Evolutionary conservation across 2,329 filamentous ascomycete species (phyloP).

Genomic region (Venturia asperata): DNA sequence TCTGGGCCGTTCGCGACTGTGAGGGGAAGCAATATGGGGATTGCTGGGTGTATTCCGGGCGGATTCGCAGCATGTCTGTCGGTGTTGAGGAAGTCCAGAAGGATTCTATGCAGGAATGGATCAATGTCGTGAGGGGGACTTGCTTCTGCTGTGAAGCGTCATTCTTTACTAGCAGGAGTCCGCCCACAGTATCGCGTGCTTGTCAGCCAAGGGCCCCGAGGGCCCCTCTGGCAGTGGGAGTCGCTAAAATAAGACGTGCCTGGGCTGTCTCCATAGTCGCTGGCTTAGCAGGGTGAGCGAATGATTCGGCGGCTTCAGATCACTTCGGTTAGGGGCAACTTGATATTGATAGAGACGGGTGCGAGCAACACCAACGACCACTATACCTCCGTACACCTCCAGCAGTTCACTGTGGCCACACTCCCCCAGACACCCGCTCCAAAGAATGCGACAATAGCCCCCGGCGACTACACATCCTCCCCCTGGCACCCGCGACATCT

Average conservation of each 20-base stretch:
- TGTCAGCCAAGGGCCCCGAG: background rate
- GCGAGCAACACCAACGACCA: background rate
- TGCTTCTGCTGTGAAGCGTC: background rate
- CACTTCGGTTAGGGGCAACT: background rate
- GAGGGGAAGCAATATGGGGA: conserved; percentile 6
- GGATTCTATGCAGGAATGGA: background rate
- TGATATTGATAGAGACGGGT: background rate
- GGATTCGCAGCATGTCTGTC: background rate
- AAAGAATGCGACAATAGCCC: background rate
- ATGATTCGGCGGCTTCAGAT: conserved; percentile 1
- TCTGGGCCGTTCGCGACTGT: background rate
- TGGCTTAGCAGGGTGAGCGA: background rate
- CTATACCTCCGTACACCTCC: background rate
- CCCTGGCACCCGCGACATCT: background rate
- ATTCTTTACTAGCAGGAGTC: background rate
- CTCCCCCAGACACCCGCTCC: background rate
- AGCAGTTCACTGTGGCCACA: background rate
- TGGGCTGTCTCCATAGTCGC: background rate
- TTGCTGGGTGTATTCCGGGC: background rate
- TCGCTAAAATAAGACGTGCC: background rate
- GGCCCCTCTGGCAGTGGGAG: background rate
- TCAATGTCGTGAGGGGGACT: background rate
- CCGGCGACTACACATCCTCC: background rate
- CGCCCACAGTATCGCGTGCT: background rate
- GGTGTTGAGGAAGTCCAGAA: background rate